These are phyloP conservation scores for Trichoderma aggressivum DNA, from an alignment of 2,329 filamentous ascomycete genomes.

Conservation along the genomic window DNA sequence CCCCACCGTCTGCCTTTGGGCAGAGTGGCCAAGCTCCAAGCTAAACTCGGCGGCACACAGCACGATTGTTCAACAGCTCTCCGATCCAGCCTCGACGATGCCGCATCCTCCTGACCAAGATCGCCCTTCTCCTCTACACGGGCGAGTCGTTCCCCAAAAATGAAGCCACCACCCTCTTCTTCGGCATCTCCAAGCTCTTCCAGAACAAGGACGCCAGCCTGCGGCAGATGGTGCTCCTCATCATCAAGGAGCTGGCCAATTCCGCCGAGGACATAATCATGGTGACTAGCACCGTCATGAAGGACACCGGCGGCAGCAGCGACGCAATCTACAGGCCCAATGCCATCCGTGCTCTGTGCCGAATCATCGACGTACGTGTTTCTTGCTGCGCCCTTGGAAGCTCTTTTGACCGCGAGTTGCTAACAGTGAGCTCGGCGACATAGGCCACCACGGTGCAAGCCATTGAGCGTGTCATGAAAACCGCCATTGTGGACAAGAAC, in stretches of 20 bases:
- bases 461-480: slow-evolving; percentile 98
- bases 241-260: slow-evolving; percentile 94
- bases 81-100: slow-evolving; percentile 97
- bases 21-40: slow-evolving; percentile 21
- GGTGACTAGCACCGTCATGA: slow-evolving; percentile 99
- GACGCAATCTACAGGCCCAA: slow-evolving; percentile 94
- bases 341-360: slow-evolving; percentile 89
- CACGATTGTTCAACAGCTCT: slow-evolving; percentile 95
- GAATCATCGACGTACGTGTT: slow-evolving; percentile 83
- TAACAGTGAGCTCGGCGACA: not conserved
- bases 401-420: slow-evolving; percentile 20
- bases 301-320: slow-evolving; percentile 93
- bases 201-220: slow-evolving; percentile 98
- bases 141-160: slow-evolving; percentile 96
- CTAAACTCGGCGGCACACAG: slow-evolving; percentile 50
- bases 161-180: slow-evolving; percentile 97
- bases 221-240: slow-evolving; percentile 97
- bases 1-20: slow-evolving; percentile 21
- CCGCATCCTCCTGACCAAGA: slow-evolving; percentile 95
- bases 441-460: slow-evolving; percentile 93
- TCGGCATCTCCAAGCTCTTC: slow-evolving; percentile 98
- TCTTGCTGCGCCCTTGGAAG: slow-evolving; percentile 12
- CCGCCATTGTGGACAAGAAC: slow-evolving; percentile 98
- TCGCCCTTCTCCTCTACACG: slow-evolving; percentile 91
- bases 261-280: slow-evolving; percentile 99